Evolutionary conservation across 495 filamentous ascomycete species (phyloP), one percentile per base, ranked within the genome.

Genomic region (Staphylotrichum longicolle): DNA sequence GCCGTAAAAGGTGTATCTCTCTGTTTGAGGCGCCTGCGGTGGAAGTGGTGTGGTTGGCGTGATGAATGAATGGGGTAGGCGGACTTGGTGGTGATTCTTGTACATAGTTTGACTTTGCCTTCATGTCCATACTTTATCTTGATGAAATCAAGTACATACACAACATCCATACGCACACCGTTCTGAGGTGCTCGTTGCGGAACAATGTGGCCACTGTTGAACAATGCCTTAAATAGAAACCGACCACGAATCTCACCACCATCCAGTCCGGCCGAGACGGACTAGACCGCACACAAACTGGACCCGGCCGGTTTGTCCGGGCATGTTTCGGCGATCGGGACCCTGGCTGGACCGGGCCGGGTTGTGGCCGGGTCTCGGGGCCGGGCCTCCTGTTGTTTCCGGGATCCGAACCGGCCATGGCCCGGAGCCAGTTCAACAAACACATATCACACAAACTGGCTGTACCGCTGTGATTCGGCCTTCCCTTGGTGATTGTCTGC

Each of bases 31-130:
- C 20, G 37, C 37, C 20, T 30, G 14, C 6, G 30, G 4, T 4
- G 47, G 47, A 5, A 0, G 47, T 50, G 32, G 9, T 39, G 50
- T n/a, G 35, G 15, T 39, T 39, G 37, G 37, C 37, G 37, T 27
- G 14, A 10, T 45, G 42, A 11, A n/a, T 11, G 42, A 11, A 45
- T 8, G 33, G 14, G 6, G 39, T 10, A 27, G 1, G 9, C 10
- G 35, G 50, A 7, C 12, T 44, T 27, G 20, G 20, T 27, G 20
- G 20, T 1, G 14, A 9, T 55, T 55, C 52, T 34, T 55, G 52
- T 55, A 55, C 15, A 55, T 55, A 55, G 52, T 12, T 12, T 41
- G 35, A n/a, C 15, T 14, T 20, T 39, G 55, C 39, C 55, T 57
- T 48, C 44, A 9, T 57, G 33, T 20, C n/a, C 15, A 20, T 20